Evolutionary conservation across 805 yeast genomes (phyloP).

Genomic region (Ogataea henricii): DNA sequence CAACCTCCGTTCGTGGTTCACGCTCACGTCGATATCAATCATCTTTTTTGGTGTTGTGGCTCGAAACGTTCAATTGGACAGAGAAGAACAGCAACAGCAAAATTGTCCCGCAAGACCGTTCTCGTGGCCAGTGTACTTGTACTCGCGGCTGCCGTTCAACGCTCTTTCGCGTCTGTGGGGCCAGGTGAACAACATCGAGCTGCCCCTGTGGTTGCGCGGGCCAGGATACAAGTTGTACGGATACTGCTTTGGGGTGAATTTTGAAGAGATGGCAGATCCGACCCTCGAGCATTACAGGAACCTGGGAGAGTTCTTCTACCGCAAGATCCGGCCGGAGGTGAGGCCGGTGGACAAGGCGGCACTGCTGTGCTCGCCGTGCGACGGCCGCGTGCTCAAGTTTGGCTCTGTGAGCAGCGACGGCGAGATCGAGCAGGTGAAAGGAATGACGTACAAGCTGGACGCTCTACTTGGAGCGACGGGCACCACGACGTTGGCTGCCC

Average conservation of each 20-base stretch:
- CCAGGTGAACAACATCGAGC: conserved; percentile 71
- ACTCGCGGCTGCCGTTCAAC: conserved; percentile 86
- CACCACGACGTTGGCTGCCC: conserved; percentile 53
- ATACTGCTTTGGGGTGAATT: conserved; percentile 78
- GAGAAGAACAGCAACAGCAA: conserved; percentile 31
- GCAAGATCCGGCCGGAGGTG: conserved; percentile 73
- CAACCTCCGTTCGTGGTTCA: conserved; percentile 47
- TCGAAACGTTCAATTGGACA: conserved; percentile 30
- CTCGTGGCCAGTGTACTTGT: conserved; percentile 89
- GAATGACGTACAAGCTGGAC: conserved; percentile 88
- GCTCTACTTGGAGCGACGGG: conserved; percentile 72
- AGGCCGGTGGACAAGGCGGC: conserved; percentile 72
- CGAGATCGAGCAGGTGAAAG: conserved; percentile 95
- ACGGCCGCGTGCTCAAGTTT: conserved; percentile 84
- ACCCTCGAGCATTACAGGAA: conserved; percentile 75
- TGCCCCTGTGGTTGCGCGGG: conserved; percentile 86
- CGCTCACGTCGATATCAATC: conserved; percentile 52
- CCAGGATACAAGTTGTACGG: conserved; percentile 83
- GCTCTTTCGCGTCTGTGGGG: conserved; percentile 96
- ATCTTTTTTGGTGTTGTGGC: conserved; percentile 57
- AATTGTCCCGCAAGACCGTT: conserved; percentile 59
- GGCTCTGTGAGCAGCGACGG: conserved; percentile 75
- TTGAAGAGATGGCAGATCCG: conserved; percentile 85
- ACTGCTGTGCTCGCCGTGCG: conserved; percentile 85
- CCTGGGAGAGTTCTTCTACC: conserved; percentile 87